Base-by-base conservation (phyloP, 352 stramenopile species). In the Phytopythium litorale region DNA sequence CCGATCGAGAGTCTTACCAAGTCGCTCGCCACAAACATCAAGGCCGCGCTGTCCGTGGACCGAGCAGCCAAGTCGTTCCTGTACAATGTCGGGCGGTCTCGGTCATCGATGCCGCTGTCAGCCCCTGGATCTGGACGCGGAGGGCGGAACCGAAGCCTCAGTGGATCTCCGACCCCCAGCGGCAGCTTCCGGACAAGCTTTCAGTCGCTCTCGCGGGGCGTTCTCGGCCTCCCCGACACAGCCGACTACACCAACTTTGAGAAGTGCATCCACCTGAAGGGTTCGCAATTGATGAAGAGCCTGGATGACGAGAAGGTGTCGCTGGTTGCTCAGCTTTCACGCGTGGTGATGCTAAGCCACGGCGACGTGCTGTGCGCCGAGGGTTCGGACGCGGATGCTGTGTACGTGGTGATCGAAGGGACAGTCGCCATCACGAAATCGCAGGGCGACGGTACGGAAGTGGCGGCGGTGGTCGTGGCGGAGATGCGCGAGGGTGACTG, bases 261-360 rank as follows among this genome's bases (percentile, higher is more conserved):
- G 55, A 95, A 95, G 65, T 92, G 81, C 3, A 89, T 95, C 52
- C 83, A 91, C 42, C 68, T 95, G 51, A 95, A 93, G 60, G 84
- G 81, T 13, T 93, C 87, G 16, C 75, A 89, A 53, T 70, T 95
- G 21, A 88, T 95, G 87, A 76, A 79, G 65, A 87, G 92, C 46
- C 67, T 95, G 0, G 82, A 91, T 53, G 87, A 93, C 55, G 87
- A 93, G 43, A 92, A 93, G 60, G 81, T 94, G 0, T 88, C 87
- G 23, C 61, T 89, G 6, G 87, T 91, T 0, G 82, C 87, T 4
- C 81, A 93, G 38, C 68, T 95, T 37, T 79, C 78, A 1, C 81
- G 82, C 49, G 87, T 92, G 19, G 52, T 88, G 0, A 67, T 84
- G 32, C 65, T 95, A 9, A 67, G 66, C 4, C 81, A 92, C 28